Evolutionary conservation across 345 rosid genomes (phyloP).

Genomic region (Sisymbrium altissimum): DNA sequence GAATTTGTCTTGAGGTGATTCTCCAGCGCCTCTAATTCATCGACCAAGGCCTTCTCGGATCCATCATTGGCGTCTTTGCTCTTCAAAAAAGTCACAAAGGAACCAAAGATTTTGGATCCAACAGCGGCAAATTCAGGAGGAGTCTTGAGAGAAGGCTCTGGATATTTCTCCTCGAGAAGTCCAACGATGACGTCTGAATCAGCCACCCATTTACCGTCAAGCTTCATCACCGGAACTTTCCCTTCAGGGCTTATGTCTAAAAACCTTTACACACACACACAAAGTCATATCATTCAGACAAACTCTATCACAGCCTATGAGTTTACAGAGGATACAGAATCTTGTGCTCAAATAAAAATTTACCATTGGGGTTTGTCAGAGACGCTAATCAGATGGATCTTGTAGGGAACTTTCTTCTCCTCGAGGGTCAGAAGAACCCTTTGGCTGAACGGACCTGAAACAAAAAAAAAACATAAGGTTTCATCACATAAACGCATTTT

Average conservation of each 20-base stretch:
- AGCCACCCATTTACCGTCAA: conserved; percentile 80
- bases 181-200: conserved; percentile 85
- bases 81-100: conserved; percentile 65
- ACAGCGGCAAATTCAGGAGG: conserved; percentile 67
- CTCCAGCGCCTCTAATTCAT: conserved; percentile 72
- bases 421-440: conserved; percentile 70
- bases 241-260: conserved; percentile 74
- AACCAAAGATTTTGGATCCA: conserved; percentile 65
- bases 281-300: background rate
- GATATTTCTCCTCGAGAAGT: conserved; percentile 73
- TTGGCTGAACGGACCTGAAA: conserved; percentile 76
- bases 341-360: conserved; percentile 10
- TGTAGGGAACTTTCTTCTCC: conserved; percentile 78
- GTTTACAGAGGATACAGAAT: background rate
- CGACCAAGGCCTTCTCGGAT: conserved; percentile 67
- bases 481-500: background rate
- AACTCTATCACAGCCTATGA: background rate
- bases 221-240: conserved; percentile 69
- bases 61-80: conserved; percentile 85
- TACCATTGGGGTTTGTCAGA: conserved; percentile 78
- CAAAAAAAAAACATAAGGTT: background rate
- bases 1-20: conserved; percentile 67
- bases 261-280: conserved; percentile 46
- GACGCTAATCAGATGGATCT: conserved; percentile 47
- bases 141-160: conserved; percentile 64